A percentile compares a stretch with the other conserved stretches of the same genome.
These are phyloP conservation scores for Saturnispora bothae DNA, from an alignment of 805 yeast genomes.

Conservation along the genomic window DNA sequence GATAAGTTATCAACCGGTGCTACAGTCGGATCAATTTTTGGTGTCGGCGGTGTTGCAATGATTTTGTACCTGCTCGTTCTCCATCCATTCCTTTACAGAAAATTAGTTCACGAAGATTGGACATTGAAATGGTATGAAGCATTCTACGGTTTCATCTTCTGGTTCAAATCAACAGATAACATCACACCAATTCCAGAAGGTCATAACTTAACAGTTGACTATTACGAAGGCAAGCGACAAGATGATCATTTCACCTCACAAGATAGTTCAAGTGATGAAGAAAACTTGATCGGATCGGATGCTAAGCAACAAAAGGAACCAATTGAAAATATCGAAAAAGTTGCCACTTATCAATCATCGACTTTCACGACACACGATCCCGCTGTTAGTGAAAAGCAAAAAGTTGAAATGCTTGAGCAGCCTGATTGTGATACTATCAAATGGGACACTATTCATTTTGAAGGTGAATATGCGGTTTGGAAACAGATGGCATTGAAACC, in stretches of 20 bases:
- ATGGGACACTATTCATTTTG: constrained; percentile 7
- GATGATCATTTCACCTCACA: constrained; percentile 3
- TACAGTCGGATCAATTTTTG: constrained; percentile 48
- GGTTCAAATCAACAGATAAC: constrained; percentile 42
- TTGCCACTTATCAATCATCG: constrained; percentile 2
- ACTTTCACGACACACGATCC: constrained; percentile 3
- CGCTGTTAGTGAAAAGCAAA: background rate
- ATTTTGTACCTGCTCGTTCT: constrained; percentile 41
- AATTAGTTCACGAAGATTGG: constrained; percentile 55
- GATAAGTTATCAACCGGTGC: constrained; percentile 42
- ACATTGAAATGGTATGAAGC: constrained; percentile 48
- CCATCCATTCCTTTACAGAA: constrained; percentile 54
- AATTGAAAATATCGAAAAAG: constrained; percentile 12
- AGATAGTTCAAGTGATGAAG: constrained; percentile 2
- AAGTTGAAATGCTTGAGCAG: background rate
- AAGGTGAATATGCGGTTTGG: constrained; percentile 25
- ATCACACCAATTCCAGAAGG: constrained; percentile 64
- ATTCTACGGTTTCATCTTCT: constrained; percentile 44
- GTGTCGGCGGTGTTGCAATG: constrained; percentile 52
- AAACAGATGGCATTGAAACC: constrained; percentile 34
- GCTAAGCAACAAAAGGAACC: constrained; percentile 8
- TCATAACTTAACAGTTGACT: constrained; percentile 45
- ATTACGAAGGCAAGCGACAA: constrained; percentile 49
- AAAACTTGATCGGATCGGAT: constrained; percentile 16
- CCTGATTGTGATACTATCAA: constrained; percentile 14